These are phyloP conservation scores for Phalaenopsis equestris DNA, from an alignment of 106 monocot species.

Conservation along the genomic window DNA sequence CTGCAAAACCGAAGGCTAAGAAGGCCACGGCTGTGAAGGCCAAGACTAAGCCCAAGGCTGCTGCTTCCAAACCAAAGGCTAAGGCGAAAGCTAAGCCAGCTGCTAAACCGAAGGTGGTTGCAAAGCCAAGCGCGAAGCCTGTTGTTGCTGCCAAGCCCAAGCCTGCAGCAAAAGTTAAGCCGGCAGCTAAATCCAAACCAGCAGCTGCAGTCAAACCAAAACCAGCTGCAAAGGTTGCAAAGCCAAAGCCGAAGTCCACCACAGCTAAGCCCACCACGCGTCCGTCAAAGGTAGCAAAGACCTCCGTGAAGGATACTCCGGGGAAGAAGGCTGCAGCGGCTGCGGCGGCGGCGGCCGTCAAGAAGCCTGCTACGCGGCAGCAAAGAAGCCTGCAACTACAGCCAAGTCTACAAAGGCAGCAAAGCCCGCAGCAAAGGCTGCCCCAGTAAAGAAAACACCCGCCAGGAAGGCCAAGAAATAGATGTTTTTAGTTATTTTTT, in stretches of 20 bases:
- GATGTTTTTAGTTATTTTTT: neutral
- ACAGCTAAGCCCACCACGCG: conserved; percentile 1
- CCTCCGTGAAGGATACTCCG: conserved; percentile 8
- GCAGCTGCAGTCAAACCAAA: neutral
- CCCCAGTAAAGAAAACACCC: neutral
- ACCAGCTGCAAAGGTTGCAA: neutral
- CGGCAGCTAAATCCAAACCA: neutral
- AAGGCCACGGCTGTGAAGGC: conserved; percentile 9
- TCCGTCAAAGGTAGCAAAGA: conserved; percentile 4
- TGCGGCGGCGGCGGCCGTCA: neutral
- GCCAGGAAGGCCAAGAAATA: conserved; percentile 10
- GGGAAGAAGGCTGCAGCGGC: neutral
- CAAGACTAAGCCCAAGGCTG: conserved; percentile 15
- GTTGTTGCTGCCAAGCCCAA: conserved; percentile 26
- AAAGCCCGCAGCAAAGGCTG: conserved; percentile 5
- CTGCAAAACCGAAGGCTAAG: conserved; percentile 19
- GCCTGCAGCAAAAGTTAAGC: neutral
- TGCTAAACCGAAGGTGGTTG: conserved; percentile 11
- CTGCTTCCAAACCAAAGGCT: conserved; percentile 8
- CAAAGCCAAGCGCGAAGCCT: conserved; percentile 24
- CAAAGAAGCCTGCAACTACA: conserved; percentile 8
- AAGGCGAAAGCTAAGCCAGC: conserved; percentile 9
- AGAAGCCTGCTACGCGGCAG: neutral
- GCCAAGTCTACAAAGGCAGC: conserved; percentile 22
- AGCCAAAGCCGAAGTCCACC: neutral